Conservation (phyloP, 768 basidiomycete genomes). For the Termitomyces sp. region DNA sequence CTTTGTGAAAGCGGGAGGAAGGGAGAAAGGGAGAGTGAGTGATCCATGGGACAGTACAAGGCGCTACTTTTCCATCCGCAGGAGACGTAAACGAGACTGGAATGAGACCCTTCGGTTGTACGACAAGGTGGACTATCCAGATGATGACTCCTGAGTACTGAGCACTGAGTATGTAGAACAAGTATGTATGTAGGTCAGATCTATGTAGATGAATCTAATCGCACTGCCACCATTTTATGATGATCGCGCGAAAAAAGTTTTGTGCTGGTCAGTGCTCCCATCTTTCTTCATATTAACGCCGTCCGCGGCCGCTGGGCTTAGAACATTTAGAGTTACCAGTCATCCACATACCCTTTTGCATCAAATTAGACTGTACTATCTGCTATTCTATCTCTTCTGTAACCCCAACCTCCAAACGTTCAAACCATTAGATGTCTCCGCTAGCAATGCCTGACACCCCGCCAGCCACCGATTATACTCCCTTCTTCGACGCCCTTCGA, state of each 20-base stretch:
- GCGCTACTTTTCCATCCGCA: constrained; percentile 76
- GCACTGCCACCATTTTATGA: constrained; percentile 12
- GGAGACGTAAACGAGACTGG: constrained; percentile 86
- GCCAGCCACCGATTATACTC: constrained; percentile 36
- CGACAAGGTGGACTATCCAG: constrained; percentile 80
- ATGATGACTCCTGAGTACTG: constrained; percentile 31
- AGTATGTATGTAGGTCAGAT: constrained; percentile 20
- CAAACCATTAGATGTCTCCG: background rate
- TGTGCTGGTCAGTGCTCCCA: background rate
- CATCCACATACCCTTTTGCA: constrained; percentile 10
- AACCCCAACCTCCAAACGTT: constrained; percentile 9
- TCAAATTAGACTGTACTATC: constrained; percentile 11
- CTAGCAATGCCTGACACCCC: background rate
- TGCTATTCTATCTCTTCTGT: constrained; percentile 13
- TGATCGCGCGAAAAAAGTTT: constrained; percentile 13
- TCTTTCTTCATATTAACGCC: constrained; percentile 4
- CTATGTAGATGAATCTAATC: constrained; percentile 2
- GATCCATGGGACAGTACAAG: constrained; percentile 68
- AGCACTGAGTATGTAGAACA: background rate
- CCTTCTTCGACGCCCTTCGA: constrained; percentile 50
- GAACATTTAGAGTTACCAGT: background rate
- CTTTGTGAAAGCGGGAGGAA: constrained; percentile 57
- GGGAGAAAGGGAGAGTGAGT: constrained; percentile 69
- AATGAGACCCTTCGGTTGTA: constrained; percentile 82
- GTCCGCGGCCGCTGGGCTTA: constrained; percentile 7